Conservation (phyloP, 192 early-diverging fungal genomes). For the Glomus cerebriforme region DNA sequence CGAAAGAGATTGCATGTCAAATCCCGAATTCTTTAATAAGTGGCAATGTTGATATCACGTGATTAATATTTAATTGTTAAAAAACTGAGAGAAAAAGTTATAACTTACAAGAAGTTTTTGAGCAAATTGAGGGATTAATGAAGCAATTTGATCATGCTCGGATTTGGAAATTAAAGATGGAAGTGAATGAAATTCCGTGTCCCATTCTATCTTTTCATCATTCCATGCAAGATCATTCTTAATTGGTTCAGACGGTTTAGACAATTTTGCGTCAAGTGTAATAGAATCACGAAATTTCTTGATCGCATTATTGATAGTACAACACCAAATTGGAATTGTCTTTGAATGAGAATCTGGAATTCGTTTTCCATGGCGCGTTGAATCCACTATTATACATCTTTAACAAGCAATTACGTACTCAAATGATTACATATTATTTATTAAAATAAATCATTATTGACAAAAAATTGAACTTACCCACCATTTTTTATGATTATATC, state of each 20-base stretch:
- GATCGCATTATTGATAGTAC: conserved; percentile 67
- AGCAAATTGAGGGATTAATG: conserved; percentile 59
- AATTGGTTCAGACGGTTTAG: background rate
- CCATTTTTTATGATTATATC: conserved; percentile 49
- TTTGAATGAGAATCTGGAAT: conserved; percentile 84
- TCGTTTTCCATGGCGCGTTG: conserved; percentile 80
- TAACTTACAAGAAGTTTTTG: conserved; percentile 51
- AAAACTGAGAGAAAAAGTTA: conserved; percentile 3
- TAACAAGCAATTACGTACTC: background rate
- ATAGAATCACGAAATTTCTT: conserved; percentile 29
- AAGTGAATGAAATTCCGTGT: conserved; percentile 62
- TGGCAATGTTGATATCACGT: background rate
- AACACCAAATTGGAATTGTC: conserved; percentile 91
- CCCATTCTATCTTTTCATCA: conserved; percentile 44
- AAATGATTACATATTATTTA: background rate
- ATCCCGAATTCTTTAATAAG: conserved; percentile 41
- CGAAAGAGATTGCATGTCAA: conserved; percentile 41
- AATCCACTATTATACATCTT: conserved; percentile 86
- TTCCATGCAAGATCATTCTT: too few species aligned
- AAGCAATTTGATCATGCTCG: conserved; percentile 70
- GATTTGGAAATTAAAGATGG: conserved; percentile 65
- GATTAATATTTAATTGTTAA: background rate
- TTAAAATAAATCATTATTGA: background rate
- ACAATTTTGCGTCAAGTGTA: background rate
- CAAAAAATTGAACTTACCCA: conserved; percentile 51